These are phyloP conservation scores for Bipolaris zeicola DNA, from an alignment of 2,329 filamentous ascomycete genomes.

Conservation along the genomic window DNA sequence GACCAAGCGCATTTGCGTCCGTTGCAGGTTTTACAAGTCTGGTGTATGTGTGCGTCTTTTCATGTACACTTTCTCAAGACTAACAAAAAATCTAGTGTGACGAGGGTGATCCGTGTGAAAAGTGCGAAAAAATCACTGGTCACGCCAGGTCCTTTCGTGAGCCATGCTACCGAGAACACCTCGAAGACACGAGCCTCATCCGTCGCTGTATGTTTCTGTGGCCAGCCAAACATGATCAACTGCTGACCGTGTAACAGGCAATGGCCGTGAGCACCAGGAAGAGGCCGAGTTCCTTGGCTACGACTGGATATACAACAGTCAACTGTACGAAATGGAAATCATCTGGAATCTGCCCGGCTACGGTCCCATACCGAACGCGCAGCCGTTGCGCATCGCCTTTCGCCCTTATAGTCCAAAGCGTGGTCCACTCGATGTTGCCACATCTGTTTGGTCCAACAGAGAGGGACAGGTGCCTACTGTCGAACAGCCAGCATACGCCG, in stretches of 20 bases:
- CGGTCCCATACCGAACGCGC: constrained; percentile 34
- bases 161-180: constrained; percentile 41
- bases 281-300: constrained; percentile 42
- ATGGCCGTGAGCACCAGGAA: constrained; percentile 44
- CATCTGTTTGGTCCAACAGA: constrained; percentile 38
- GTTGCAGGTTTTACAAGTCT: constrained; percentile 45
- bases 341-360: constrained; percentile 45
- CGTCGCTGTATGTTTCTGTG: constrained; percentile 35
- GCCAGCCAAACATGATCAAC: not conserved
- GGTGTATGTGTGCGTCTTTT: constrained; percentile 26
- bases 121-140: constrained; percentile 38
- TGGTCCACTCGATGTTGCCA: constrained; percentile 36
- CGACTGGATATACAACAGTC: constrained; percentile 34
- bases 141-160: constrained; percentile 41
- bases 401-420: constrained; percentile 37
- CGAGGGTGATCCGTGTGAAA: constrained; percentile 39
- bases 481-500: constrained; percentile 43
- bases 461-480: constrained; percentile 35
- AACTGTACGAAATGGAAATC: constrained; percentile 40
- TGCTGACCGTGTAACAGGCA: constrained; percentile 32
- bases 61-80: not conserved
- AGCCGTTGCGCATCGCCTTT: constrained; percentile 33
- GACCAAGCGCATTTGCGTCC: constrained; percentile 38
- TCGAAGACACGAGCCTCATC: constrained; percentile 40
- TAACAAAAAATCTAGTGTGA: constrained; percentile 35